A percentile compares a stretch with the other conserved stretches of the same genome.
Conservation (phyloP, 1,284 basidiomycete genomes). For the Lentinus polychrous region DNA sequence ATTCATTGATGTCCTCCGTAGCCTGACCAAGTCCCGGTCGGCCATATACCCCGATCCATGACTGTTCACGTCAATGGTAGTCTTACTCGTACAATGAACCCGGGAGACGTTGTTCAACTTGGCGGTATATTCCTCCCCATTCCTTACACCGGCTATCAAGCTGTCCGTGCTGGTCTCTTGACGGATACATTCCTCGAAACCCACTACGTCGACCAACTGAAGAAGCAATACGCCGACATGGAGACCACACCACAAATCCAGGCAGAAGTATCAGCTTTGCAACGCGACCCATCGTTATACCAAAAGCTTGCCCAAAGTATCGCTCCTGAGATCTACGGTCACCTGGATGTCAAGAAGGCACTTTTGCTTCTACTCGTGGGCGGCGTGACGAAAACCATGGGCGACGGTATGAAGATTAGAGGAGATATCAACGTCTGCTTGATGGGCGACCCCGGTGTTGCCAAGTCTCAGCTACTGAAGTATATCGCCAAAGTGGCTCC, state of each 20-base stretch:
- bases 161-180: constrained; percentile 87
- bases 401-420: constrained; percentile 98
- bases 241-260: constrained; percentile 85
- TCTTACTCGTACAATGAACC: constrained; percentile 87
- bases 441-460: constrained; percentile 99
- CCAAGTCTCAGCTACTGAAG: constrained; percentile 96
- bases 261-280: constrained; percentile 64
- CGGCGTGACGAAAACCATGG: constrained; percentile 91
- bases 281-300: constrained; percentile 77
- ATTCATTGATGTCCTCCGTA: constrained; percentile 25
- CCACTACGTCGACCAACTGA: constrained; percentile 89
- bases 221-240: constrained; percentile 97
- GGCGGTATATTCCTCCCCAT: constrained; percentile 88
- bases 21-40: constrained; percentile 99
- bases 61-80: constrained; percentile 90
- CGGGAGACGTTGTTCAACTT: constrained; percentile 93
- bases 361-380: constrained; percentile 92
- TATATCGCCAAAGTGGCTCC: constrained; percentile 99
- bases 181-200: constrained; percentile 97
- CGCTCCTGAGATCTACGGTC: constrained; percentile 98
- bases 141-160: constrained; percentile 85
- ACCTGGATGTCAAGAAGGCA: constrained; percentile 97
- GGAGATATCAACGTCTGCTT: constrained; percentile 97
- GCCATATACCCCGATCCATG: constrained; percentile 98
- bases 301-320: constrained; percentile 82